A percentile compares a stretch with the other conserved stretches of the same genome.
These are phyloP conservation scores for Picea mariana DNA, from an alignment of 83 land plant species.

Conservation along the genomic window DNA sequence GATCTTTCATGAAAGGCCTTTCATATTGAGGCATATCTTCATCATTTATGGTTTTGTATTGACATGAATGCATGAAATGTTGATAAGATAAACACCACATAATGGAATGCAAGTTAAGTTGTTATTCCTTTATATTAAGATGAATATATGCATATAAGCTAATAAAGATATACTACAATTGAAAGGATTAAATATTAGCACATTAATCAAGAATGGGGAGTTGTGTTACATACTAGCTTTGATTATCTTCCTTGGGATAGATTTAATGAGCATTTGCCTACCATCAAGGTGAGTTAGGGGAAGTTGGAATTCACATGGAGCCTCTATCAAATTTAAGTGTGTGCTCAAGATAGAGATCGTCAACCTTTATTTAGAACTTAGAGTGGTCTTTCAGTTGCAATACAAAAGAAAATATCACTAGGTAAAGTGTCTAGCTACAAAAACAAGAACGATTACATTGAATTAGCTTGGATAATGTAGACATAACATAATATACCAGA, in stretches of 20 bases:
- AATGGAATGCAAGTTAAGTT: neutral
- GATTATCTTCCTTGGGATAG: constrained; percentile 69
- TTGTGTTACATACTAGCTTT: constrained; percentile 63
- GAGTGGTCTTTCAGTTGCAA: constrained; percentile 83
- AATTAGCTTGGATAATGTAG: neutral
- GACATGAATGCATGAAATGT: constrained; percentile 30
- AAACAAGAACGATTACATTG: neutral
- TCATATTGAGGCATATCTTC: too few relatives aligned
- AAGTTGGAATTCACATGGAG: constrained; percentile 87
- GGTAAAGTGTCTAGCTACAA: constrained; percentile 84
- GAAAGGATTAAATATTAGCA: neutral
- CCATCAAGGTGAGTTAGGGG: constrained; percentile 65
- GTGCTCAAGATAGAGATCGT: constrained; percentile 76
- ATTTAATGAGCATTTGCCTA: constrained; percentile 74
- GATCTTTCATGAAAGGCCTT: too few relatives aligned
- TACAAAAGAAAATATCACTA: constrained; percentile 79
- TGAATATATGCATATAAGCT: too few relatives aligned
- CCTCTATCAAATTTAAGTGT: constrained; percentile 59
- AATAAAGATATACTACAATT: neutral
- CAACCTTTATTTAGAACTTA: constrained; percentile 84
- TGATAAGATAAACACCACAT: neutral
- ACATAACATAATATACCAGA: neutral
- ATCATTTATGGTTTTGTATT: constrained; percentile 84
- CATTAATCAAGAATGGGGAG: neutral
- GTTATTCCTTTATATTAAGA: neutral